Percentiles rank a stretch among this genome's conserved stretches.
phyloP scores from a whole-genome alignment of 768 basidiomycete genomes.

The Trametes cinnabarina region DNA sequence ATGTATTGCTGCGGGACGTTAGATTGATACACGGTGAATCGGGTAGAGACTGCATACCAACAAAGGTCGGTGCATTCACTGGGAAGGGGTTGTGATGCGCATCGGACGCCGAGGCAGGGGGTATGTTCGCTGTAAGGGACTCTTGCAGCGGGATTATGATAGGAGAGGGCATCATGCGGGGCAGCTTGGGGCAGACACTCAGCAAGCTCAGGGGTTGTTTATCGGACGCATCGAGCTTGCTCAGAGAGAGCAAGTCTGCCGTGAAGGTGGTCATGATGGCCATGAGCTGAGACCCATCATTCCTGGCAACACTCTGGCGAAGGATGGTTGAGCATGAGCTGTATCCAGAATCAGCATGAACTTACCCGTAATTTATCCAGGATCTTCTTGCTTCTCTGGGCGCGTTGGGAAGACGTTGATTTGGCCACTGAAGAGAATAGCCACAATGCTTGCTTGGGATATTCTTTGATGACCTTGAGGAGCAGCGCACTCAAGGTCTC shows the following conservation, averaged over 20 bases:
- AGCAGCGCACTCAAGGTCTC: constrained; percentile 65
- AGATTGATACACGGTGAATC: neutral
- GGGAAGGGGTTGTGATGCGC: constrained; percentile 82
- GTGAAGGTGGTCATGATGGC: constrained; percentile 59
- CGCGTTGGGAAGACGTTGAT: constrained; percentile 67
- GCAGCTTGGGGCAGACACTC: constrained; percentile 52
- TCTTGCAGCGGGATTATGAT: constrained; percentile 92
- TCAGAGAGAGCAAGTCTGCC: constrained; percentile 64
- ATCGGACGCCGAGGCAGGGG: constrained; percentile 61
- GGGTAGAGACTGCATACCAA: constrained; percentile 47
- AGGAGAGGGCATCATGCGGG: constrained; percentile 53
- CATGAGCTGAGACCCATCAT: constrained; percentile 52
- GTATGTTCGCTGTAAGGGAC: constrained; percentile 86
- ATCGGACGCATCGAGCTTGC: constrained; percentile 50
- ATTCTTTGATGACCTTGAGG: constrained; percentile 66
- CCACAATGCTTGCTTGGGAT: constrained; percentile 93
- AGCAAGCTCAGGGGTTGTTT: constrained; percentile 47
- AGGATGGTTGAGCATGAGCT: neutral
- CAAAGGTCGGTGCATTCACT: constrained; percentile 67
- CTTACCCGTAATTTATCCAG: constrained; percentile 58
- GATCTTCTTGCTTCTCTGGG: constrained; percentile 56
- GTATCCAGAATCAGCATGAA: too few species aligned
- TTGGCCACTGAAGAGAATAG: constrained; percentile 85
- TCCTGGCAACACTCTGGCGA: constrained; percentile 45
- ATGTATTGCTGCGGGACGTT: constrained; percentile 52